Evolutionary conservation across 2,329 filamentous ascomycete genomes (phyloP).

Genomic region (Monosporascus ibericus): DNA sequence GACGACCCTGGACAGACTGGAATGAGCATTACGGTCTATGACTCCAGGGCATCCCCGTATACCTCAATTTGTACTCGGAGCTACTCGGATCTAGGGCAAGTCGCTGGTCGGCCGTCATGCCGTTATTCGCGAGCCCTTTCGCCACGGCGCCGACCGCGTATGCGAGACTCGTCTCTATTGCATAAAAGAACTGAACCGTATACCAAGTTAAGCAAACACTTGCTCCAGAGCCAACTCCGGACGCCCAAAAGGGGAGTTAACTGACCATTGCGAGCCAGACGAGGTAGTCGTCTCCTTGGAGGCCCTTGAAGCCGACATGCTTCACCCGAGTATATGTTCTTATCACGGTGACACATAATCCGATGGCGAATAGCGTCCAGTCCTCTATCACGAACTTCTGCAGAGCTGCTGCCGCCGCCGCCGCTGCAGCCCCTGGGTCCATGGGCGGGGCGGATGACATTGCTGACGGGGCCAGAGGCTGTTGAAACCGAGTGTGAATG

Average conservation of each 20-base stretch:
- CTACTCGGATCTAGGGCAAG: constrained; percentile 32
- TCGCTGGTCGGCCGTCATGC: constrained; percentile 46
- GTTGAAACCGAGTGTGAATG: too few relatives aligned
- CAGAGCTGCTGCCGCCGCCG: constrained; percentile 16
- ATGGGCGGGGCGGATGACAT: too few relatives aligned
- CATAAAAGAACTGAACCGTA: constrained; percentile 41
- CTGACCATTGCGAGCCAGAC: constrained; percentile 30
- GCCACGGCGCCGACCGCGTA: constrained; percentile 42
- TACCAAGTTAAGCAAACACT: neutral
- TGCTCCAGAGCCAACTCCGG: constrained; percentile 1
- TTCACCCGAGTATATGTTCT: constrained; percentile 30
- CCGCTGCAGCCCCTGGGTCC: constrained; percentile 13
- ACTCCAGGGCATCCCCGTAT: neutral
- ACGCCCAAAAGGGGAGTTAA: neutral
- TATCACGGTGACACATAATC: constrained; percentile 27
- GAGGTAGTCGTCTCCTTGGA: constrained; percentile 30
- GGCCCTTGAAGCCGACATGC: constrained; percentile 24
- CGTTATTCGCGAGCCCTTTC: constrained; percentile 46
- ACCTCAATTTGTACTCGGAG: constrained; percentile 33
- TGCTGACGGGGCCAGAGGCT: too few relatives aligned
- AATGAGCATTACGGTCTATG: too few relatives aligned
- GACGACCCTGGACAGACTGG: constrained; percentile 27
- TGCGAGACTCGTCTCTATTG: constrained; percentile 41
- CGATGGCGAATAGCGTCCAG: constrained; percentile 30
- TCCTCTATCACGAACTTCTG: constrained; percentile 26